Evolutionary conservation across 805 yeast genomes (phyloP), one percentile per base, ranked within the genome.

Genomic region (Myxozyma neglecta): DNA sequence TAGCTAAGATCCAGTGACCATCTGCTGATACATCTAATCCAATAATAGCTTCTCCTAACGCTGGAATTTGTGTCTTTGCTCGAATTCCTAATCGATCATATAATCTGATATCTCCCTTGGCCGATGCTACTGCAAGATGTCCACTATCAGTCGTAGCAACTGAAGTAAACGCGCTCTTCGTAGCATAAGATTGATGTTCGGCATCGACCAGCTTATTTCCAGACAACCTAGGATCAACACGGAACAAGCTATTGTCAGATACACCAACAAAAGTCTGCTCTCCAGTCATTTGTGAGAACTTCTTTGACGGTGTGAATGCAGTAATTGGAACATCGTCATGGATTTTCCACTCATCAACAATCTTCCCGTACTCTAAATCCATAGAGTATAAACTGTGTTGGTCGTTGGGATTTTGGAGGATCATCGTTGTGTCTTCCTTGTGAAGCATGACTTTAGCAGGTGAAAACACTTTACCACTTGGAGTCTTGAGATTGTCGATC

Each of bases 341-440:
- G 20, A 88, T 79, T 40, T 80, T 76, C 94, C 96, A 91, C 71
- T 89, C 94, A 71, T 91, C 97, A n/a, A 91, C 87, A 56, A 91
- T 81, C 70, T 85, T 79, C 13, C 97, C 97, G 60, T 84, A 80
- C 70, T 83, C 88, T 53, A 91, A 74, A 75, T 91, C 97, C 90
- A 90, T 82, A 67, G 84, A 82, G 75, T 81, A 89, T 52, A 91
- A 72, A 36, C 77, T 79, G 47, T 79, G 75, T 24, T 70, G 70
- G 45, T 79, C 75, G 3, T 73, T 70, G 1, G 79, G 76, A 70
- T 83, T 85, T 69, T 87, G 89, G 68, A 91, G 71, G 35, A 91
- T 78, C 80, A 91, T 80, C 0, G 83, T 74, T 32, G 83, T 77
- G 75, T 91, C 97, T 67, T 85, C 85, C 69, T 83, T 83, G 70